Evolutionary conservation across 2,329 filamentous ascomycete species (phyloP).

Genomic region (Diaporthe eres): DNA sequence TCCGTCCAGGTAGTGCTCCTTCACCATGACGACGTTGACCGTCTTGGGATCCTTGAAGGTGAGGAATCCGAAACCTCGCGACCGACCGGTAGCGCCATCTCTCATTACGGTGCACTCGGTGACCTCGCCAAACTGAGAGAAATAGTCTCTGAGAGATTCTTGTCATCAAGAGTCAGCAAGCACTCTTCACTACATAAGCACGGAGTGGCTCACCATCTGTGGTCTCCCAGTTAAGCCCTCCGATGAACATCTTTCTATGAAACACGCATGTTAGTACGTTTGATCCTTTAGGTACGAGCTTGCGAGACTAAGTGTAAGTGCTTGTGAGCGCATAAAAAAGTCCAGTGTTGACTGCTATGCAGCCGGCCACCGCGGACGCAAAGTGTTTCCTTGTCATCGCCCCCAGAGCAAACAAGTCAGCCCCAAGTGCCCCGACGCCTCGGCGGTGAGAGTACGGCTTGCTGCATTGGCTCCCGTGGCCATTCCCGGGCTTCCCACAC

Average conservation of each 20-base stretch:
- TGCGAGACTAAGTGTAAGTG: conserved; percentile 37
- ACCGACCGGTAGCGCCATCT: conserved; percentile 92
- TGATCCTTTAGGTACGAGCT: not conserved
- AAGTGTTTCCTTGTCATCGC: not conserved
- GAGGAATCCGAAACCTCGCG: conserved; percentile 95
- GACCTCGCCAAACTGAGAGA: conserved; percentile 97
- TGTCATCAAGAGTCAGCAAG: conserved; percentile 38
- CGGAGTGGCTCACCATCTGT: conserved; percentile 84
- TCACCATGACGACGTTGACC: conserved; percentile 99
- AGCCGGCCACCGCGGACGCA: not conserved
- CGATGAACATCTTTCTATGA: conserved; percentile 98
- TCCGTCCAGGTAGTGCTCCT: conserved; percentile 97
- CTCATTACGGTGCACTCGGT: conserved; percentile 99
- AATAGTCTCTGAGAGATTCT: conserved; percentile 98
- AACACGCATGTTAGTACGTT: conserved; percentile 45
- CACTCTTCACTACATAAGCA: not conserved
- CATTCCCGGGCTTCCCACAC: not conserved
- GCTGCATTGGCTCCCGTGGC: conserved; percentile 15
- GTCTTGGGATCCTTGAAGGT: conserved; percentile 98
- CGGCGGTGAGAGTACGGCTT: conserved; percentile 15
- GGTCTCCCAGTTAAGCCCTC: conserved; percentile 98
- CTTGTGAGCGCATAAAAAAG: not conserved
- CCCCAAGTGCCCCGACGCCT: not conserved
- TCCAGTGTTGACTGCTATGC: conserved; percentile 6
- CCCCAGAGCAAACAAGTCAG: conserved; percentile 10